These are phyloP conservation scores for Actinomucor elegans DNA, from an alignment of 371 early-diverging fungal genomes.

Conservation along the genomic window DNA sequence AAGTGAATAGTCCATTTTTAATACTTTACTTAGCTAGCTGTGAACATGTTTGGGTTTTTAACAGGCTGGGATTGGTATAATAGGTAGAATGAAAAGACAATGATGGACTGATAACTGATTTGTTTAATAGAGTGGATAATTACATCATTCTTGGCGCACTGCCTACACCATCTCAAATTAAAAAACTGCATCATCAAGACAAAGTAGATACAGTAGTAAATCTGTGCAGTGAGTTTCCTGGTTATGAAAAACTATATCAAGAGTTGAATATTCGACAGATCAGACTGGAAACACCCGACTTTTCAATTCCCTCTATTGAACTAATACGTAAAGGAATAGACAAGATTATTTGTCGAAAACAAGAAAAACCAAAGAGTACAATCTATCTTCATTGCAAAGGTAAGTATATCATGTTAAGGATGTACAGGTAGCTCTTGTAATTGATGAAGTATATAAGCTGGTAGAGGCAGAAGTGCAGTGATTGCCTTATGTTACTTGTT, in stretches of 20 bases:
- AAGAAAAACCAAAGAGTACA: slow-evolving; percentile 12
- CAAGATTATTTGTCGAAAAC: slow-evolving; percentile 10
- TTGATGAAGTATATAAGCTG: slow-evolving; percentile 25
- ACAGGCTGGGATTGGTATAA: slow-evolving; percentile 51
- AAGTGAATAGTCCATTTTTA: not conserved
- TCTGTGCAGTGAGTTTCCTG: slow-evolving; percentile 48
- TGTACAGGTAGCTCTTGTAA: too few species aligned
- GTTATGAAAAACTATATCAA: slow-evolving; percentile 34
- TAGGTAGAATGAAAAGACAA: slow-evolving; percentile 23
- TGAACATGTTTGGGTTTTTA: slow-evolving; percentile 41
- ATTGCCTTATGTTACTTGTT: slow-evolving; percentile 45
- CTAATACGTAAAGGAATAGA: slow-evolving; percentile 28
- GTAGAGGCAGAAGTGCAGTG: slow-evolving; percentile 46
- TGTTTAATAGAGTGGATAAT: slow-evolving; percentile 29
- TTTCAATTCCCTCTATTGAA: slow-evolving; percentile 34
- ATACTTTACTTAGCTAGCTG: slow-evolving; percentile 22
- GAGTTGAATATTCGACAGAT: slow-evolving; percentile 35
- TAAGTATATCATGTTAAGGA: not conserved
- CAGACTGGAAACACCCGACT: slow-evolving; percentile 41
- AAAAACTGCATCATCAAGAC: slow-evolving; percentile 24
- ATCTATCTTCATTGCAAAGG: slow-evolving; percentile 53
- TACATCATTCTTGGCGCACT: slow-evolving; percentile 42
- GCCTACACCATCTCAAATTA: slow-evolving; percentile 44
- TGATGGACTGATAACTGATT: not conserved
- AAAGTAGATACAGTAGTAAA: slow-evolving; percentile 34